A percentile compares a stretch with the other conserved stretches of the same genome.
These are phyloP conservation scores for Schizosaccharomyces octosporus DNA, from an alignment of 805 yeast species.

Conservation along the genomic window DNA sequence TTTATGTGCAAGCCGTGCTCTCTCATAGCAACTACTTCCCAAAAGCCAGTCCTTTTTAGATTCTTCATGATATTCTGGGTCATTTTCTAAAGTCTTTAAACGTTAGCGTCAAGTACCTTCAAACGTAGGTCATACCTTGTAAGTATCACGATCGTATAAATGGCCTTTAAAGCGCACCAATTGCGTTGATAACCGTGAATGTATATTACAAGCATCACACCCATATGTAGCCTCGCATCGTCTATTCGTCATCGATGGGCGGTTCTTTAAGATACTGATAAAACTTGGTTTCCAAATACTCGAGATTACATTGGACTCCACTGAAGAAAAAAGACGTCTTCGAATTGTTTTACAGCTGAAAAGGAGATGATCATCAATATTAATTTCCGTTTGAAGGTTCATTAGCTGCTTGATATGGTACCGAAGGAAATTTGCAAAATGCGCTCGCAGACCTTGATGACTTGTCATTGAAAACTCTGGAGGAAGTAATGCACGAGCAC, in stretches of 20 bases:
- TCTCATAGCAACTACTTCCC: background rate
- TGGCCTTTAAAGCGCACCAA: background rate
- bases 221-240: background rate
- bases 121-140: background rate
- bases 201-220: background rate
- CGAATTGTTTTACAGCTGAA: background rate
- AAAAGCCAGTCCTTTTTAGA: background rate
- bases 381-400: background rate
- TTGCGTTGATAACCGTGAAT: background rate
- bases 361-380: background rate
- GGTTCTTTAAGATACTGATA: background rate
- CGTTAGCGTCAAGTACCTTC: background rate
- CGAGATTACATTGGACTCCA: background rate
- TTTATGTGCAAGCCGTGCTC: background rate
- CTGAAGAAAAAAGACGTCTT: background rate
- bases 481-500: background rate
- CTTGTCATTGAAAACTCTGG: background rate
- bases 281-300: background rate
- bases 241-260: background rate
- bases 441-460: background rate
- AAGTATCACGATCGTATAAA: background rate
- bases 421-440: background rate
- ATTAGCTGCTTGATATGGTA: background rate
- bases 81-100: background rate
- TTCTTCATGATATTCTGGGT: background rate